Percentiles rank a stretch among this genome's conserved stretches.
These are phyloP conservation scores for Fraxinus greggii DNA, from an alignment of 305 asterid species.

Conservation along the genomic window DNA sequence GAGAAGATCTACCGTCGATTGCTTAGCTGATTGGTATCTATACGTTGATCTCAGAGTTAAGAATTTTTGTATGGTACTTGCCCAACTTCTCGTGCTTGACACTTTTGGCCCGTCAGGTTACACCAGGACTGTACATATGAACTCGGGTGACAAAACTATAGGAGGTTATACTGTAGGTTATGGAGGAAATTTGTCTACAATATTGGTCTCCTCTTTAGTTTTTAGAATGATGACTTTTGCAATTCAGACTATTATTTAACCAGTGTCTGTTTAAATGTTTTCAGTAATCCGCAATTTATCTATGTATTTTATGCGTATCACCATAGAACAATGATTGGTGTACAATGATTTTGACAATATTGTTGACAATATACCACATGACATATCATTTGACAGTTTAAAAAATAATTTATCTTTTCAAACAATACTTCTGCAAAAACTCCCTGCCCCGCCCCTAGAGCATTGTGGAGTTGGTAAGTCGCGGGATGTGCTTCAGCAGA, in stretches of 20 bases:
- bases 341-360: no score
- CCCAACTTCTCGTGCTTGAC: conserved; percentile 19
- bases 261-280: conserved; percentile 22
- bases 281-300: conserved; percentile 18
- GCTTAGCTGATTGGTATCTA: not conserved
- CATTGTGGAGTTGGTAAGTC: no score
- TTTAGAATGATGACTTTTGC: conserved; percentile 31
- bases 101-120: conserved; percentile 20
- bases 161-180: conserved; percentile 30
- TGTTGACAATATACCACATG: no score
- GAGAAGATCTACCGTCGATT: not conserved
- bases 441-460: no score
- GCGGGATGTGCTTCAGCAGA: no score
- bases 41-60: conserved; percentile 10
- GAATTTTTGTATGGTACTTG: conserved; percentile 18
- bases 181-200: conserved; percentile 37
- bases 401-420: no score
- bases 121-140: conserved; percentile 53
- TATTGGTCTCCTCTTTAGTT: conserved; percentile 26
- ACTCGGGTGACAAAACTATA: conserved; percentile 39
- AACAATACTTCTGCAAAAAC: no score
- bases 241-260: conserved; percentile 34
- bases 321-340: not conserved
- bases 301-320: not conserved
- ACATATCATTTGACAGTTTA: no score